These are phyloP conservation scores for Globisporangium alternatum DNA, from an alignment of 352 stramenopile species.

Conservation along the genomic window DNA sequence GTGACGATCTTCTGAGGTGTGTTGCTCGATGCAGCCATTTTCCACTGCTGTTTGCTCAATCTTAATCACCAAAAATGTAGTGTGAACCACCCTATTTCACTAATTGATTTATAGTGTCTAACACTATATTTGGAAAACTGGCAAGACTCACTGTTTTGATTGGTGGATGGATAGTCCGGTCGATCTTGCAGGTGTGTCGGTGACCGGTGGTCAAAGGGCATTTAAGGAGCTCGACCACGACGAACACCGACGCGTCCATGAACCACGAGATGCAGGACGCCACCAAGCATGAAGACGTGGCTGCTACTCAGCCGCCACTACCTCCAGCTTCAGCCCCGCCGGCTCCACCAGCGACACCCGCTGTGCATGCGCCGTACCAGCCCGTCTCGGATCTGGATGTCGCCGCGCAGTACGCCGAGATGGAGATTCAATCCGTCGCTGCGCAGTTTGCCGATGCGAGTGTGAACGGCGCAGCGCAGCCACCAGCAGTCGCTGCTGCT, in stretches of 20 bases:
- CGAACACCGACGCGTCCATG: background rate
- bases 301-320: background rate
- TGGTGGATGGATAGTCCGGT: slow-evolving; percentile 19
- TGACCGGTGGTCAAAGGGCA: slow-evolving; percentile 11
- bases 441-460: slow-evolving; percentile 36
- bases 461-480: slow-evolving; percentile 13
- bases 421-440: slow-evolving; percentile 45
- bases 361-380: background rate
- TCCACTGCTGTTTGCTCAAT: background rate
- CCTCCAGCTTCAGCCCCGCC: background rate
- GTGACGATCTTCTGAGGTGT: too few relatives aligned
- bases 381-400: slow-evolving; percentile 47
- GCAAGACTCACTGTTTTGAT: slow-evolving; percentile 24
- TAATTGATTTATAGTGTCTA: background rate
- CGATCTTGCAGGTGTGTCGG: slow-evolving; percentile 1
- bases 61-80: background rate
- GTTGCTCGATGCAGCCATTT: too few relatives aligned
- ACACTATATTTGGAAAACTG: background rate
- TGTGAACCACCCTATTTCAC: slow-evolving; percentile 7
- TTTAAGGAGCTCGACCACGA: slow-evolving; percentile 7
- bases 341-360: background rate
- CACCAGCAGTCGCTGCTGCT: slow-evolving; percentile 8
- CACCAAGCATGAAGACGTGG: background rate
- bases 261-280: slow-evolving; percentile 12
- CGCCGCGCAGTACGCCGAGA: slow-evolving; percentile 49